Percentiles rank a stretch among this genome's conserved stretches.
Evolutionary conservation across 2,329 filamentous ascomycete genomes (phyloP).

Genomic region (Penicillium italicum): DNA sequence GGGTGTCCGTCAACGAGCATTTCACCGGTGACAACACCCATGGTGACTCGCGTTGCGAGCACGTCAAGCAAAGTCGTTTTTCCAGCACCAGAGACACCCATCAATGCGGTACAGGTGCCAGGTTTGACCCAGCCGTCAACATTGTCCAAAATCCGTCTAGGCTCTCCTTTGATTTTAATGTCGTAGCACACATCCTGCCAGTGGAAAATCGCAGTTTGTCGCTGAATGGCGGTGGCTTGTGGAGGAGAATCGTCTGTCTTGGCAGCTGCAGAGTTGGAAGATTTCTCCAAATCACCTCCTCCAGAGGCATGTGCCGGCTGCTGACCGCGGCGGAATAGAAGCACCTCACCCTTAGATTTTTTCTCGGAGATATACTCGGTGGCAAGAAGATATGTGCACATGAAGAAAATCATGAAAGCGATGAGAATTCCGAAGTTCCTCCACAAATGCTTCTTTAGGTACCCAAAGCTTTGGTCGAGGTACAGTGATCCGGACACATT

Average conservation of each 20-base stretch:
- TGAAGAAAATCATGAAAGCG: conserved; percentile 57
- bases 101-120: conserved; percentile 54
- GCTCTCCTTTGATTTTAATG: conserved; percentile 50
- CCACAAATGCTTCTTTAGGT: conserved; percentile 24
- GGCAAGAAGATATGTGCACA: not conserved
- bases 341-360: conserved; percentile 30
- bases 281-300: not conserved
- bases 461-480: not conserved
- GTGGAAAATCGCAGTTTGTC: conserved; percentile 35
- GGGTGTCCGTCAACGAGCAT: conserved; percentile 63
- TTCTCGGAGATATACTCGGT: conserved; percentile 23
- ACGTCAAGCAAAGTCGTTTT: conserved; percentile 60
- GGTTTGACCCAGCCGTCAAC: conserved; percentile 56
- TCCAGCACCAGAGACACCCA: conserved; percentile 62
- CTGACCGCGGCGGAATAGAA: conserved; percentile 43
- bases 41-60: conserved; percentile 55
- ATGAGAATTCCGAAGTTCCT: conserved; percentile 64
- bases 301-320: not conserved
- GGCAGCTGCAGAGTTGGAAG: not conserved
- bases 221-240: not conserved
- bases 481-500: not conserved
- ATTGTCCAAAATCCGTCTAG: conserved; percentile 52
- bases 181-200: conserved; percentile 58
- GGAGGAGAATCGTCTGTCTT: not conserved
- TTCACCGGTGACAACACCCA: conserved; percentile 63